These are phyloP conservation scores for Podospora pseudopauciseta DNA, from an alignment of 495 filamentous ascomycete species.

Conservation along the genomic window DNA sequence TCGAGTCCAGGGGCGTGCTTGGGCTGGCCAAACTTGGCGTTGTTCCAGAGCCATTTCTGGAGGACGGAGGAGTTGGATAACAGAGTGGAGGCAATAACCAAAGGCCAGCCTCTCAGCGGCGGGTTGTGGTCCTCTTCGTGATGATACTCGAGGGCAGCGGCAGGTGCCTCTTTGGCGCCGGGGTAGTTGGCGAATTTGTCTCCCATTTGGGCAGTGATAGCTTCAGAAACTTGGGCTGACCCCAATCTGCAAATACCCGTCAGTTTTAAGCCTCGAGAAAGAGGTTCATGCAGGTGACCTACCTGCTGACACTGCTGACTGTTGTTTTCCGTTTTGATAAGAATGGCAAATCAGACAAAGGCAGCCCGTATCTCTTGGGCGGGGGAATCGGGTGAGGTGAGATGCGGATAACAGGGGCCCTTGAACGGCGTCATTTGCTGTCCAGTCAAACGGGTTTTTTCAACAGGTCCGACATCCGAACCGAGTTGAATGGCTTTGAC, in stretches of 20 bases:
- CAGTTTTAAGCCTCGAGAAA: background rate
- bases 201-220: background rate
- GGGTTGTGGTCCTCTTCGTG: constrained; percentile 33
- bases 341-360: background rate
- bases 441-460: background rate
- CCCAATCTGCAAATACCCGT: background rate
- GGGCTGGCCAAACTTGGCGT: constrained; percentile 67
- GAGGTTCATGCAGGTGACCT: background rate
- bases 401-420: background rate
- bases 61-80: constrained; percentile 30
- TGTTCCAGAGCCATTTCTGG: constrained; percentile 54
- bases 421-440: background rate
- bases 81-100: constrained; percentile 28
- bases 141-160: constrained; percentile 22
- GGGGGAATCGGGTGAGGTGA: background rate
- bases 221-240: too few species aligned
- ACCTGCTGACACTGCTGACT: background rate
- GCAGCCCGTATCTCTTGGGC: background rate
- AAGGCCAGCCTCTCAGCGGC: constrained; percentile 27
- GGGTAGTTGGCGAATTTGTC: constrained; percentile 34
- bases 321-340: background rate
- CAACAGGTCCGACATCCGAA: background rate
- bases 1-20: constrained; percentile 57
- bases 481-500: background rate
- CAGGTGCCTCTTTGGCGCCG: constrained; percentile 31